phyloP scores from a whole-genome alignment of 768 basidiomycete genomes.

The Rhodocollybia butyracea region DNA sequence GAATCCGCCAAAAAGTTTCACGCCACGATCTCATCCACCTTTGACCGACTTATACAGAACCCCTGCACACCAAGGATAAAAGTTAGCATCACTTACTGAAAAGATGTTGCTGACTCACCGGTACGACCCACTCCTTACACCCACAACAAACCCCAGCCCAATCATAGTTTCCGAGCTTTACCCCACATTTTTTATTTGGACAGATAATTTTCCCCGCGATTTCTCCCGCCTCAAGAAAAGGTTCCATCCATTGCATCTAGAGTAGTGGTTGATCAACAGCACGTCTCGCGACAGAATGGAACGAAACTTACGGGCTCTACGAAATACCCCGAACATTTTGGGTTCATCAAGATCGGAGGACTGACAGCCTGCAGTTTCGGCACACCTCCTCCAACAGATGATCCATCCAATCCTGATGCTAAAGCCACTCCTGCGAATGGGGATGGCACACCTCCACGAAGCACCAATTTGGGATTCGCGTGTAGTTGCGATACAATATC shows the following conservation, averaged over 20 bases:
- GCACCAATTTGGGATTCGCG: conserved; percentile 39
- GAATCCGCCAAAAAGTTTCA: neutral
- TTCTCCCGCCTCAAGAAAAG: conserved; percentile 68
- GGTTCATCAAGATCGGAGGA: conserved; percentile 68
- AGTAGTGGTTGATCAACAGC: too few relatives aligned
- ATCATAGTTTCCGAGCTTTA: conserved; percentile 93
- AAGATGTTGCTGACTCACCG: conserved; percentile 46
- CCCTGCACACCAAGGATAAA: conserved; percentile 33
- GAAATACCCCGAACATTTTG: conserved; percentile 95
- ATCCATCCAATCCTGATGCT: conserved; percentile 20
- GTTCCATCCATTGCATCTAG: conserved; percentile 96
- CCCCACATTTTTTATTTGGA: conserved; percentile 86
- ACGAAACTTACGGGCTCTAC: conserved; percentile 78
- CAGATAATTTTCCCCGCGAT: conserved; percentile 88
- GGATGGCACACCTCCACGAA: conserved; percentile 22
- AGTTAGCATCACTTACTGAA: neutral
- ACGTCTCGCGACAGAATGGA: neutral
- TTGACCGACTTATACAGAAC: conserved; percentile 66
- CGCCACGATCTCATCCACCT: conserved; percentile 57
- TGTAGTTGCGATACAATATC: conserved; percentile 41
- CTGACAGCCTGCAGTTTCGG: conserved; percentile 43
- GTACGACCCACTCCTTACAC: conserved; percentile 90
- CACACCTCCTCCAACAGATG: conserved; percentile 41
- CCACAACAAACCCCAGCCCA: conserved; percentile 95
- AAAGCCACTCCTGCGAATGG: conserved; percentile 17